Base-by-base conservation (phyloP, 2,329 filamentous ascomycete species). In the Sporothrix globosa region DNA sequence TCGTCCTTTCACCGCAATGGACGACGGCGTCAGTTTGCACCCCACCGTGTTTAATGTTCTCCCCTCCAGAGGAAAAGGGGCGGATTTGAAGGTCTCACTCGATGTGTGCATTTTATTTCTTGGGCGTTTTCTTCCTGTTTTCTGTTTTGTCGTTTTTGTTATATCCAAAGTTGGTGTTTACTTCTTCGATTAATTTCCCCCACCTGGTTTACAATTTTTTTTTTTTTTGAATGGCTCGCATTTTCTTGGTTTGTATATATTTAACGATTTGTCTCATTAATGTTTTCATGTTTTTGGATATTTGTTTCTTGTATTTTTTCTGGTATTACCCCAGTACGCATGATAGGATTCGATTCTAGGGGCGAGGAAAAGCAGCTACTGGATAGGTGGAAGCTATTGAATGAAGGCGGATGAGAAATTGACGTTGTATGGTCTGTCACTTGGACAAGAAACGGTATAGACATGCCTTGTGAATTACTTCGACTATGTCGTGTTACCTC, bases 241-340 rank as follows among this genome's bases (percentile, higher is more conserved):
- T 21, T 41, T 58, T 58, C 17, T 27, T 27, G 58, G 58, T 10
- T 19, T 21, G 39, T 44, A 46, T 39, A n/a, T 63, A 27, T 27
- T 9, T 63, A 63, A 46, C 58, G 58, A 63, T 46, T 63, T 46
- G 41, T 44, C 14, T 44, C 14, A 44, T 13, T 41, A 13, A 21
- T 60, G 39, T 24, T 44, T 24, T 13, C 39, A 14, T 44, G 27
- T 46, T 9, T 4, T 48, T 17, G 11, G 41, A 0, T 17, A 9
- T 50, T 21, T 50, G 6, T n/a, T 2, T 46, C n/a, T 27, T 63
- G 17, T 44, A n/a, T 63, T 11, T 39, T 46, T 27, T 24, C 34
- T 44, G 56, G 56, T 61, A 44, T 63, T 63, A 27, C 58, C 39
- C 21, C 13, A 19, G 58, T 21, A 63, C 39, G 58, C 58, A 27